A percentile compares a stretch with the other conserved stretches of the same genome.
Evolutionary conservation across 495 filamentous ascomycete genomes (phyloP).

Genomic region (Penicillium pancosmium): DNA sequence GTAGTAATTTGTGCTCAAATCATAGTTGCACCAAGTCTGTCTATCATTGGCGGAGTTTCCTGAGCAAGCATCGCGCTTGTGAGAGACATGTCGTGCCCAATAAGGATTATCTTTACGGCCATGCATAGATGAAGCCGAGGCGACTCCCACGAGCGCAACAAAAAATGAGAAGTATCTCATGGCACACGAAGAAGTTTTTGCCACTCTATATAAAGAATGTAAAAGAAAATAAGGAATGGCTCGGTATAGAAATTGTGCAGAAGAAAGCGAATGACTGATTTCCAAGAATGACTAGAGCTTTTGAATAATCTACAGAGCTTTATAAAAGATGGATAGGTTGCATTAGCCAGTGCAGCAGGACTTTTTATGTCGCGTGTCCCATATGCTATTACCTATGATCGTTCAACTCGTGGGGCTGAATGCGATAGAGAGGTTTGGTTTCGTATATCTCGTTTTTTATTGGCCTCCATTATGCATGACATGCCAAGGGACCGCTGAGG

Average conservation of each 20-base stretch:
- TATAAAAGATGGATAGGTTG: not conserved
- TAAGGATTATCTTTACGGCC: not conserved
- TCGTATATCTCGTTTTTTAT: not conserved
- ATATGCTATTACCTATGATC: not conserved
- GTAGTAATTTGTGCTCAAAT: slow-evolving; percentile 55
- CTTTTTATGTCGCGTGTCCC: too few relatives aligned
- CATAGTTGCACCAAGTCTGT: slow-evolving; percentile 41
- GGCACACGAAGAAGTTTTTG: not conserved
- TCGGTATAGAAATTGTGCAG: not conserved
- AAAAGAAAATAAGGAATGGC: not conserved
- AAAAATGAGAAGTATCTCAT: slow-evolving; percentile 4
- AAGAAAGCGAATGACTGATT: not conserved
- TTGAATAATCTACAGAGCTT: not conserved
- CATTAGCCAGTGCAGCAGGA: not conserved
- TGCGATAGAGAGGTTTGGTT: not conserved
- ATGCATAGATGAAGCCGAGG: slow-evolving; percentile 5
- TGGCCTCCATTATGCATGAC: not conserved
- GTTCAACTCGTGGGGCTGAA: not conserved
- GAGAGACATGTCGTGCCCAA: not conserved
- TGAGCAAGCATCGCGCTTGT: slow-evolving; percentile 22
- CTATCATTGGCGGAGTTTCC: slow-evolving; percentile 45
- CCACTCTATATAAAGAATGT: not conserved
- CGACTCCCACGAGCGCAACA: not conserved
- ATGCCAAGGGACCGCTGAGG: not conserved
- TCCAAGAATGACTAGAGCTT: not conserved